A percentile compares a stretch with the other conserved stretches of the same genome.
These are phyloP conservation scores for Fusarium sp. DNA, from an alignment of 2,329 filamentous ascomycete species.

Conservation along the genomic window DNA sequence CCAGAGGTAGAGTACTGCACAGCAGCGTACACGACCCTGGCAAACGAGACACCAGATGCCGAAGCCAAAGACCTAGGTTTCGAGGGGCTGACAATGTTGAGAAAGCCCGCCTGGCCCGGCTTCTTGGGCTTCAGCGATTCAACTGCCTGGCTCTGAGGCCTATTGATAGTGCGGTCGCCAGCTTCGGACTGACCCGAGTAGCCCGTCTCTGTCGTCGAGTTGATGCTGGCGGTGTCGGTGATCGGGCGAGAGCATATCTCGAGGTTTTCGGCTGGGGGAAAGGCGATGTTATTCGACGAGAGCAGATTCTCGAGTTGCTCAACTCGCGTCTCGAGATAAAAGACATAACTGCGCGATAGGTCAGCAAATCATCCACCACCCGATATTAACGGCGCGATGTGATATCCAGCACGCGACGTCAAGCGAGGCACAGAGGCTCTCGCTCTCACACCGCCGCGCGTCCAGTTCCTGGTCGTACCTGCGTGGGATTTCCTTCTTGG, in stretches of 20 bases:
- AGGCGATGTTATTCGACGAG: constrained; percentile 74
- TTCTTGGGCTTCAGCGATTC: constrained; percentile 53
- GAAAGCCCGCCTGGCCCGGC: constrained; percentile 61
- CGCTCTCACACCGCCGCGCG: constrained; percentile 17
- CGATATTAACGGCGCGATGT: neutral
- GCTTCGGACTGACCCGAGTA: constrained; percentile 51
- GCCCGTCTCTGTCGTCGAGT: constrained; percentile 48
- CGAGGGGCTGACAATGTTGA: constrained; percentile 81
- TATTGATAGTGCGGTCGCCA: constrained; percentile 38
- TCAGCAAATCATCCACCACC: constrained; percentile 33
- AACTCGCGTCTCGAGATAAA: constrained; percentile 90
- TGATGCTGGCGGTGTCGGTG: constrained; percentile 50
- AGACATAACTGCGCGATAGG: constrained; percentile 77
- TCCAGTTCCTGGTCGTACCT: constrained; percentile 70
- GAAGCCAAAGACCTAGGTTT: constrained; percentile 87
- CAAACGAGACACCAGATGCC: constrained; percentile 92
- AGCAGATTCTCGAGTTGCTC: constrained; percentile 85
- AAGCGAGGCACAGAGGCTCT: neutral
- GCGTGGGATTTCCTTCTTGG: constrained; percentile 93
- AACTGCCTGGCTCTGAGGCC: constrained; percentile 47
- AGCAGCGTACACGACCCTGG: constrained; percentile 91
- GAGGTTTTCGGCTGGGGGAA: constrained; percentile 78
- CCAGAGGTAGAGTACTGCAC: constrained; percentile 79
- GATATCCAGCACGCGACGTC: constrained; percentile 2
- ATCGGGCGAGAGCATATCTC: constrained; percentile 69